Base-by-base conservation (phyloP, 2,329 filamentous ascomycete genomes). In the Elsinoe australis region DNA sequence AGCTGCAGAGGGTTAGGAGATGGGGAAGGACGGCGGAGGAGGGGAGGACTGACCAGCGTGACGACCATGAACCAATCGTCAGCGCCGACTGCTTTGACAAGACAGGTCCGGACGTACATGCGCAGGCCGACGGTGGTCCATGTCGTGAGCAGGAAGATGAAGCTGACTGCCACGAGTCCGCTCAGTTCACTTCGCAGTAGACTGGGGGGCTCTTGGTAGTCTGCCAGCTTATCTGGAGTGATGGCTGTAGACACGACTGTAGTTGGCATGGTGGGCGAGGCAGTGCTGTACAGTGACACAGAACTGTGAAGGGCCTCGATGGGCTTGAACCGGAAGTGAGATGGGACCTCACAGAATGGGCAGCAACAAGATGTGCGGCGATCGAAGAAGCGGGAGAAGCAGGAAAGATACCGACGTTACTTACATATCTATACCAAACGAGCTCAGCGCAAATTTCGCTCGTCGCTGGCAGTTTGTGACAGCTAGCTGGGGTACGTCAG, bases 11-110 rank as follows among this genome's bases (percentile, higher is more conserved):
- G 10, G 24, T n/a, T 12, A 12, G 26, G 8, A 4, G 5, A 31
- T 29, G 12, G 22, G 3, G 26, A 15, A 2, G 4, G n/a, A n/a
- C 15, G 14, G n/a, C 7, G 2, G 5, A 2, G 4, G n/a, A n/a
- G 6, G 14, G n/a, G 7, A 2, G 5, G 22, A 10, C 60, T 49
- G n/a, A 53, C 52, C 24, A 38, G 21, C 5, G 50, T 22, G 3
- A 45, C 18, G 6, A 52, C 21, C 5, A 53, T 34, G 7, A 39
- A 33, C 24, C 34, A 49, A 35, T 53, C 52, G 22, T 53, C 52
- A 31, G 49, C 36, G 12, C 52, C 50, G 28, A 53, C 49, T 12
- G 47, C 36, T 19, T 36, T 21, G 14, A 50, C 36, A 33, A 49
- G 50, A 24, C 39, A 38, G 1, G 33, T 8, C 1, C 52, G 47